Evolutionary conservation across 176 grass and related monocot genomes (phyloP).

Genomic region (Bonia amplexicaulis): DNA sequence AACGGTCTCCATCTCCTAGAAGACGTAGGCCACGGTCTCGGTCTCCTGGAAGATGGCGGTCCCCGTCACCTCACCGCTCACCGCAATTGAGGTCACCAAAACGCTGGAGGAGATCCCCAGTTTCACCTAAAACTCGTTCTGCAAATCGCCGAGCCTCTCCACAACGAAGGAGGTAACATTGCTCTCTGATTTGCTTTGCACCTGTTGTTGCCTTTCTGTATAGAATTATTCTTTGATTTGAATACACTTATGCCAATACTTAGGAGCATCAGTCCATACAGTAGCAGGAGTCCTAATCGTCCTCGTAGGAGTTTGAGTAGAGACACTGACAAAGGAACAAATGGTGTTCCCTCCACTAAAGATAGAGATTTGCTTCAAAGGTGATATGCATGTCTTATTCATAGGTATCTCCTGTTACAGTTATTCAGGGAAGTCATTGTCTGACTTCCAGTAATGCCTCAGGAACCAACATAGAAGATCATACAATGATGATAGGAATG

Average conservation of each 20-base stretch:
- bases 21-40: conserved; percentile 15
- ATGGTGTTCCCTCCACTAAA: conserved; percentile 27
- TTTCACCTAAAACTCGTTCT: conserved; percentile 31
- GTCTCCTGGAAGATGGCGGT: conserved; percentile 9
- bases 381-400: conserved; percentile 28
- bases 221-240: conserved; percentile 21
- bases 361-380: conserved; percentile 44
- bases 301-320: conserved; percentile 45
- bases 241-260: not conserved
- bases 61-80: conserved; percentile 22
- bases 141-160: conserved; percentile 42
- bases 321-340: conserved; percentile 43
- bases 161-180: conserved; percentile 44
- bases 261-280: conserved; percentile 61
- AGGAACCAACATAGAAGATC: conserved; percentile 51
- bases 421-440: conserved; percentile 16
- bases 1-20: conserved; percentile 20
- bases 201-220: not conserved
- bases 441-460: conserved; percentile 10
- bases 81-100: conserved; percentile 32
- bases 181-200: not conserved
- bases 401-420: not conserved
- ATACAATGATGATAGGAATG: conserved; percentile 22
- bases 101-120: conserved; percentile 33
- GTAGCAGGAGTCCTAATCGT: conserved; percentile 45